A percentile compares a stretch with the other conserved stretches of the same genome.
Evolutionary conservation across 306 rosid species (phyloP).

Genomic region (Vigna angularis): DNA sequence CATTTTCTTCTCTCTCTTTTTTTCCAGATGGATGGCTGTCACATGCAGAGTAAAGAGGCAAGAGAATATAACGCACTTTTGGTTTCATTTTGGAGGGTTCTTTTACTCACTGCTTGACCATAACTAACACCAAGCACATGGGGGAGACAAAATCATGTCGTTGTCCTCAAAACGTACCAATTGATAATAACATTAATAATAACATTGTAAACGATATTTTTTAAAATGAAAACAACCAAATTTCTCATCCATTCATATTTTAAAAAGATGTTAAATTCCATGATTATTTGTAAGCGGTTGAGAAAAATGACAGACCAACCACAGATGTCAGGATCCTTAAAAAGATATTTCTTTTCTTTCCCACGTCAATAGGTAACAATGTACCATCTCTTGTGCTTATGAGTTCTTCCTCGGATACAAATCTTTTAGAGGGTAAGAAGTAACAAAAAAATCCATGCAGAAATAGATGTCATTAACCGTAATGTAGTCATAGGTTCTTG

Average conservation of each 20-base stretch:
- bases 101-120: slow-evolving; percentile 53
- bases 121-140: slow-evolving; percentile 49
- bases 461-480: slow-evolving; percentile 17
- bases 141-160: slow-evolving; percentile 57
- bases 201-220: not conserved
- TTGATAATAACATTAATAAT: slow-evolving; percentile 11
- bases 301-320: slow-evolving; percentile 52
- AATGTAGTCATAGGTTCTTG: slow-evolving; percentile 14
- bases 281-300: slow-evolving; percentile 38
- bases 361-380: slow-evolving; percentile 37
- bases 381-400: slow-evolving; percentile 18
- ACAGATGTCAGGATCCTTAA: slow-evolving; percentile 44
- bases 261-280: slow-evolving; percentile 43
- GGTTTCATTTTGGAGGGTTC: slow-evolving; percentile 50
- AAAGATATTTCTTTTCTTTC: slow-evolving; percentile 29
- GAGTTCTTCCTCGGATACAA: not conserved
- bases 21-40: slow-evolving; percentile 49
- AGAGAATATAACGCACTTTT: slow-evolving; percentile 53
- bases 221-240: slow-evolving; percentile 36
- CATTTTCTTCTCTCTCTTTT: slow-evolving; percentile 17
- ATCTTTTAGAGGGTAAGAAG: slow-evolving; percentile 6
- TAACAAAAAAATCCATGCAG: slow-evolving; percentile 15
- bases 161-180: slow-evolving; percentile 45
- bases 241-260: slow-evolving; percentile 52
- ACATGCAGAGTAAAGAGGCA: slow-evolving; percentile 46